Conservation (phyloP, 106 monocot species). For the Chionographis japonica region DNA sequence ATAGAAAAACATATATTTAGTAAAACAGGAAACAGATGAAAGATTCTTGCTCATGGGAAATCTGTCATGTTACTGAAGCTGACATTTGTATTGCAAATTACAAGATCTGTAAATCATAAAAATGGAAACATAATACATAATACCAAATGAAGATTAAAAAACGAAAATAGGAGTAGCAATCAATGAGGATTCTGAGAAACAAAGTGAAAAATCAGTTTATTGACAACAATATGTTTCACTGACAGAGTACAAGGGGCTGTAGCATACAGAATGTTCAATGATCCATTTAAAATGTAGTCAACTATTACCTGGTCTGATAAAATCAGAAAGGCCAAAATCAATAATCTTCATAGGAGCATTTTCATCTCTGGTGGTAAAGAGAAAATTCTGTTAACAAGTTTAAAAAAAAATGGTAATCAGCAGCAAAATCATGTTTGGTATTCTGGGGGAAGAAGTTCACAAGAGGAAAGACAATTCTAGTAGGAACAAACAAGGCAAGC, state of each 20-base stretch:
- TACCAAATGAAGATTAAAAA: no score
- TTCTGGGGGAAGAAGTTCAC: no score
- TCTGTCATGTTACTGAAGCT: no score
- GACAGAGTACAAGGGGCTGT: background rate
- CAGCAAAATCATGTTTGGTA: background rate
- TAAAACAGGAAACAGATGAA: no score
- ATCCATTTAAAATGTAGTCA: background rate
- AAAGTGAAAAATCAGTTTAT: background rate
- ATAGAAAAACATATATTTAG: no score
- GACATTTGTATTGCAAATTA: no score
- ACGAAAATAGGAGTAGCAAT: no score
- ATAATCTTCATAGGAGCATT: conserved; percentile 61
- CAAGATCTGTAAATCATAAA: no score
- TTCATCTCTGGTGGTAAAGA: conserved; percentile 56
- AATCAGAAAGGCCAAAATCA: conserved; percentile 78
- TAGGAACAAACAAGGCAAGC: no score
- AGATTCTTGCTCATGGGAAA: no score
- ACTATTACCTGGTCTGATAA: conserved; percentile 53
- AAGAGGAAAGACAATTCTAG: no score
- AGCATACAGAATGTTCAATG: background rate
- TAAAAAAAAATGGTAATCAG: background rate
- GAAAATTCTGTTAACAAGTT: conserved; percentile 51
- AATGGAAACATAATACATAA: no score
- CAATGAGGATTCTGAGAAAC: background rate
- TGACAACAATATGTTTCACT: background rate